Base-by-base conservation (phyloP, 805 yeast genomes). In the Candida golubevii region DNA sequence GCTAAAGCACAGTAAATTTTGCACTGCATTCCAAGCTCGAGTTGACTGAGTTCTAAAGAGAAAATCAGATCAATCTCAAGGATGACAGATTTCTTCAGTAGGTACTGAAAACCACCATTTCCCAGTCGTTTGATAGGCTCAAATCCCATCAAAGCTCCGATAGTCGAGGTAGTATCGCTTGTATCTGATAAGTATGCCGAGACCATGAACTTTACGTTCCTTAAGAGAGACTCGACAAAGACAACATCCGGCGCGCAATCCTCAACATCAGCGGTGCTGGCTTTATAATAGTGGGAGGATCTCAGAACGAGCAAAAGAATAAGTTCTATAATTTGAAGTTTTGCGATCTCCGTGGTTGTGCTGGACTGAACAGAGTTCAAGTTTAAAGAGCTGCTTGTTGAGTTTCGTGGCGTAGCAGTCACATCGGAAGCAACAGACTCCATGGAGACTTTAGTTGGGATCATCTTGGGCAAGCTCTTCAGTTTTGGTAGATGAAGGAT, bases 201-300 rank as follows among this genome's bases (percentile, higher is more conserved):
- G 1, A 83, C 72, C 74, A 85, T 75, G 41, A 86, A 74, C 44
- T 80, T 79, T 18, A 82, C 65, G 41, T 74, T 77, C 47, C 97
- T 72, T 29, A 89, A 52, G 2, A 85, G 68, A 1, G 83, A 72
- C 51, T 88, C 96, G 35, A 85, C 79, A 50, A 80, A 85, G 0
- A 89, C 89, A 1, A 84, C 63, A 47, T 83, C 91, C 0, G 98
- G 97, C 0, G 84, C 90, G 51, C 78, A 78, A 51, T 91, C 96
- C 44, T 82, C 88, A 8, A 75, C 71, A 44, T 77, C 81, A 33
- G 69, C 60, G 6, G 78, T 68, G 33, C 91, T 81, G 33, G 57
- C 36, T 32, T 66, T 66, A 47, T 67, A 70, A 44, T 44, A 63
- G 29, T 53, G 56, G 13, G 64, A 51, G 3, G 60, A 61, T 38